Base-by-base conservation (phyloP, 306 rosid species). In the Glycine soja region DNA sequence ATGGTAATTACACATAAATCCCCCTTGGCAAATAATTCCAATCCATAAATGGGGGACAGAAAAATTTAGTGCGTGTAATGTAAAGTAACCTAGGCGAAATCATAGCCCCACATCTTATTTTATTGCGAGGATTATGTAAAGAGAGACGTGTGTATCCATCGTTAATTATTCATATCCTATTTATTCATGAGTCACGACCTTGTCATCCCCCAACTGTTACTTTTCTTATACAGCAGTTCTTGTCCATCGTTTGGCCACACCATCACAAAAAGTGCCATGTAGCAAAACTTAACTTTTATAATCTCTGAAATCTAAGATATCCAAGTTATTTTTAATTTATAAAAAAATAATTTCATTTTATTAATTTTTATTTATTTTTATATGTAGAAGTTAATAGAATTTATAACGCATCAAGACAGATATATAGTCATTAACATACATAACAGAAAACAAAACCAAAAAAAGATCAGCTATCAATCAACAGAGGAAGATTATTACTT, bases 191-290 rank as follows among this genome's bases (percentile, higher is more conserved):
- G 42, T 62, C 48, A 40, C 10, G 32, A 56, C 70, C 76, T 74
- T 66, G 70, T 52, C 38, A 51, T 32, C 34, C 42, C 42, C 13
- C 85, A 45, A 66, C 63, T 45, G 62, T 74, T 32, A 81, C 69
- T 81, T 53, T 81, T 81, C 52, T 64, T 82, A 50, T 77, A 9
- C 52, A 10, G 8, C 47, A 58, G 70, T 48, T 56, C 40, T 6
- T 43, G 53, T 38, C 81, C 53, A 62, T 54, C 16, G 32, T 61
- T 71, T 85, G 40, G 59, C 51, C 72, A 70, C 74, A 10, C 64
- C 79, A 30, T 19, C 46, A 9, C 12, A 51, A 43, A 62, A 42
- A 10, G 24, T 65, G 63, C 15, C 19, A 36, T 34, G 15, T 11
- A 7, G 42, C 24, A 53, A 36, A 18, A 38, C 43, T 38, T 38